phyloP scores from a whole-genome alignment of 345 rosid genomes.

The Moricandia arvensis region DNA sequence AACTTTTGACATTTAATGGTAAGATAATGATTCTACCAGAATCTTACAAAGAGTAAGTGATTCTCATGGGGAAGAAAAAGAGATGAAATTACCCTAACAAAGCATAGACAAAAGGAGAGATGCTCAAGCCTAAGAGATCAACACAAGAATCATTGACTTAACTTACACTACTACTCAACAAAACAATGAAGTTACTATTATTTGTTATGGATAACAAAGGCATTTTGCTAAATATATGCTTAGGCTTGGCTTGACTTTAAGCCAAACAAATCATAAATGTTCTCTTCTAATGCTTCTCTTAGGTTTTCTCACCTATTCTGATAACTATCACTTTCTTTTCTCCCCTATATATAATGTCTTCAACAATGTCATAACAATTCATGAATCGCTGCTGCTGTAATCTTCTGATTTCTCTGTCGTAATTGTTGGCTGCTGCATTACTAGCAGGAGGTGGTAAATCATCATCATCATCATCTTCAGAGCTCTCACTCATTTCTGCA shows the following conservation, averaged over 20 bases:
- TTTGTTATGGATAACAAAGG: constrained; percentile 24
- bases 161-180: constrained; percentile 4
- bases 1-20: constrained; percentile 23
- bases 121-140: neutral
- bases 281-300: constrained; percentile 21
- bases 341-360: constrained; percentile 17
- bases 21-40: constrained; percentile 9
- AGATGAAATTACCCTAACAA: neutral
- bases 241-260: constrained; percentile 22
- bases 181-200: constrained; percentile 17
- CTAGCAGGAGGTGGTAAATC: constrained; percentile 37
- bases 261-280: constrained; percentile 35
- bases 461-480: constrained; percentile 41
- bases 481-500: constrained; percentile 53
- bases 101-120: neutral
- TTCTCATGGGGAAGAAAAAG: neutral
- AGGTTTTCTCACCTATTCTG: constrained; percentile 28
- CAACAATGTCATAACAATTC: constrained; percentile 24
- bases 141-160: constrained; percentile 17
- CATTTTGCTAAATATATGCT: constrained; percentile 34
- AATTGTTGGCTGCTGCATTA: constrained; percentile 41
- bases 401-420: constrained; percentile 55
- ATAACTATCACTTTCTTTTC: constrained; percentile 25
- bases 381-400: constrained; percentile 75
- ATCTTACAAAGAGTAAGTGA: constrained; percentile 3